These are phyloP conservation scores for Cladosporium colombiae DNA, from an alignment of 2,329 filamentous ascomycete genomes.

Conservation along the genomic window DNA sequence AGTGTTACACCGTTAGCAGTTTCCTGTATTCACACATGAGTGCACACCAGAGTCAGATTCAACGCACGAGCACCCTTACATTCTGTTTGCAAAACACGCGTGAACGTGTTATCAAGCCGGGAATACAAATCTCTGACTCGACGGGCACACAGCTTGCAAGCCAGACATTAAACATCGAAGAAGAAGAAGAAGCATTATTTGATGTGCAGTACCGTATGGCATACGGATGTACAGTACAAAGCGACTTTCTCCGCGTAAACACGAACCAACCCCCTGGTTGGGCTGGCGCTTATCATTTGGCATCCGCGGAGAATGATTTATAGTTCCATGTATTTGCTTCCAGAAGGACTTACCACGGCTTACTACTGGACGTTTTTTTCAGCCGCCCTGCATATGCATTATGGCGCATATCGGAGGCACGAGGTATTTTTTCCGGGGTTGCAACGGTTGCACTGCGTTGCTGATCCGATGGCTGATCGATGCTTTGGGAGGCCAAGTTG, in stretches of 20 bases:
- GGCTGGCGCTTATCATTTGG: neutral
- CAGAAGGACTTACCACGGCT: neutral
- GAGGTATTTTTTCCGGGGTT: slow-evolving; percentile 2
- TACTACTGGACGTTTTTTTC: too few relatives aligned
- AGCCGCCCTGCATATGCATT: slow-evolving; percentile 1
- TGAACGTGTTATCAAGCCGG: too few relatives aligned
- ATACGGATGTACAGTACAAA: too few relatives aligned
- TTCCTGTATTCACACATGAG: too few relatives aligned
- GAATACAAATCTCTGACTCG: neutral
- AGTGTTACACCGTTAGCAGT: too few relatives aligned
- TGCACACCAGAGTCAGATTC: too few relatives aligned
- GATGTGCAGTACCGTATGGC: too few relatives aligned
- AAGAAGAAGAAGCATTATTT: too few relatives aligned
- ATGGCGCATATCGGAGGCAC: neutral
- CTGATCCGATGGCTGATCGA: neutral
- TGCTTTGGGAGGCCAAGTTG: neutral
- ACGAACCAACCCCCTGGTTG: too few relatives aligned
- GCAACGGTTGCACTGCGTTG: neutral
- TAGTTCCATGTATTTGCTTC: neutral
- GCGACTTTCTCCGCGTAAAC: too few relatives aligned
- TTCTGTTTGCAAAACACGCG: too few relatives aligned
- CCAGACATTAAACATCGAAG: neutral
- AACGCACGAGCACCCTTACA: too few relatives aligned
- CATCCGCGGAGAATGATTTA: neutral
- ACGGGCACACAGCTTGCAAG: neutral